Evolutionary conservation across 139 green algal species (phyloP).

Genomic region (Coelastrella sp.): DNA sequence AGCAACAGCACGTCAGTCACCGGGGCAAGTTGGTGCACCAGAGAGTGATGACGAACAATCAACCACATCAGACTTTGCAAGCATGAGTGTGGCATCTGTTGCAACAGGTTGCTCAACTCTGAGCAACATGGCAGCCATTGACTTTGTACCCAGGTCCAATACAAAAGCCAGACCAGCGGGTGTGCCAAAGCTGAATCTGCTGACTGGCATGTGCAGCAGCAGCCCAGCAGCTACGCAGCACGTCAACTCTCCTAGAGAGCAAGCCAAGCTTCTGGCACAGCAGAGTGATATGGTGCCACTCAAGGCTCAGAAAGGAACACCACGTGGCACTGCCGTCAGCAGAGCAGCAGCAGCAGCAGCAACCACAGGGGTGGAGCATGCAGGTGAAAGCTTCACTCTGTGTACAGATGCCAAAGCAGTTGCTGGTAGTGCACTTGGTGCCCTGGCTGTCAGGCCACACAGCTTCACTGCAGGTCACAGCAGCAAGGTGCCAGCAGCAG

Average conservation of each 20-base stretch:
- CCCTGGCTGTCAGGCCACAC: background rate
- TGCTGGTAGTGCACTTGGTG: background rate
- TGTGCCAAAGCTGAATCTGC: constrained; percentile 10
- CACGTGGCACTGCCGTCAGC: background rate
- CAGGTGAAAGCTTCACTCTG: background rate
- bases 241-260: background rate
- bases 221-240: background rate
- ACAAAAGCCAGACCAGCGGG: background rate
- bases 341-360: background rate
- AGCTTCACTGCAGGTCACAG: constrained; percentile 10
- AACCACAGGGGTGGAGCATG: background rate
- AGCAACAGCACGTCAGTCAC: background rate
- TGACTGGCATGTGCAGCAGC: background rate
- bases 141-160: background rate
- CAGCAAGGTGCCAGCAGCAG: constrained; percentile 8
- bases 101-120: constrained; percentile 17
- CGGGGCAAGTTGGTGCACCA: background rate
- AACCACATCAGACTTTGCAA: background rate
- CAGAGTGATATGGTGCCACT: constrained; percentile 28
- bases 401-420: background rate
- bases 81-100: constrained; percentile 16
- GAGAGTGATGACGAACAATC: background rate
- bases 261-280: background rate
- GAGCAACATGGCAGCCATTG: constrained; percentile 12
- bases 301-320: constrained; percentile 11